phyloP scores from a whole-genome alignment of 2,329 filamentous ascomycete genomes.

The Biscogniauxia sp. region DNA sequence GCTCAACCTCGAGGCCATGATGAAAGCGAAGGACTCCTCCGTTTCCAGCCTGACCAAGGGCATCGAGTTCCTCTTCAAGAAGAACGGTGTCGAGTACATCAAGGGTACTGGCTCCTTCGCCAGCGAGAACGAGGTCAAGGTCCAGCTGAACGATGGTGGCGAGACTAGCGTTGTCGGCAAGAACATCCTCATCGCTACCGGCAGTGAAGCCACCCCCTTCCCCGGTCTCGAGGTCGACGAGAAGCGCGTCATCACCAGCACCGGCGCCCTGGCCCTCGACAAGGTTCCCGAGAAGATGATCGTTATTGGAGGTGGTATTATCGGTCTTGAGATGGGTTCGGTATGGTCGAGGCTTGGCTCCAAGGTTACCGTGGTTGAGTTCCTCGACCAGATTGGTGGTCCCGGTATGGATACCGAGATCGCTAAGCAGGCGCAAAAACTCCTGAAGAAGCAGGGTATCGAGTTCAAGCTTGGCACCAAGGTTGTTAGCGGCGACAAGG shows the following conservation, averaged over 20 bases:
- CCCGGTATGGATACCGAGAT: conserved; percentile 97
- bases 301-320: conserved; percentile 97
- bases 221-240: conserved; percentile 94
- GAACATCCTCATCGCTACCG: conserved; percentile 98
- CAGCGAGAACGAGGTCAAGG: conserved; percentile 87
- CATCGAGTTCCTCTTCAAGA: conserved; percentile 97
- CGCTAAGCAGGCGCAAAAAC: conserved; percentile 87
- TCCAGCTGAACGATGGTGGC: conserved; percentile 86
- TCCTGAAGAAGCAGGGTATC: conserved; percentile 92
- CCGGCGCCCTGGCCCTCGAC: conserved; percentile 83
- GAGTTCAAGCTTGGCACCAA: conserved; percentile 99
- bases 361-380: conserved; percentile 97
- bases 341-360: conserved; percentile 94
- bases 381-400: conserved; percentile 91
- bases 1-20: conserved; percentile 91
- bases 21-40: conserved; percentile 97
- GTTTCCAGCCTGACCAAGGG: conserved; percentile 90
- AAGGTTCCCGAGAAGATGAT: conserved; percentile 95
- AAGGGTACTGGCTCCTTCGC: conserved; percentile 88
- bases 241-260: conserved; percentile 96
- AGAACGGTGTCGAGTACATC: conserved; percentile 97
- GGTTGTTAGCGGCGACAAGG: conserved; percentile 81
- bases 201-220: conserved; percentile 93
- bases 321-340: conserved; percentile 96
- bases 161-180: conserved; percentile 85